Evolutionary conservation across 2,329 filamentous ascomycete species (phyloP), one percentile per base, ranked within the genome.

Genomic region (Pseudopithomyces maydicus): DNA sequence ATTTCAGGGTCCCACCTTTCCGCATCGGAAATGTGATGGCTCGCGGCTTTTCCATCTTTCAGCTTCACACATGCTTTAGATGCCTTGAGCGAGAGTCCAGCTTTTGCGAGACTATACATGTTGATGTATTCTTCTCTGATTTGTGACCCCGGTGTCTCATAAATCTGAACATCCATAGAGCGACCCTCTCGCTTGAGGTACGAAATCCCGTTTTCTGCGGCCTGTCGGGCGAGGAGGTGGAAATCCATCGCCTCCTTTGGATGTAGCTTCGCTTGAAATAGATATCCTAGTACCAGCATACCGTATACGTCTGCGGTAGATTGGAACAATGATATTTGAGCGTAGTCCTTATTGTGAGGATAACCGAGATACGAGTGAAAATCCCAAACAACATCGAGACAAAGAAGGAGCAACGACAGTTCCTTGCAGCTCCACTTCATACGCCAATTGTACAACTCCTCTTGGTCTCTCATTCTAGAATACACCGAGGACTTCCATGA

Each of bases 111-210:
- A 48, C 17, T 32, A 17, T 7, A 14, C 32, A 48, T 15, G 17
- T 36, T 22, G 23, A 48, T n/a, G 29, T 48, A 35, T 12, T 36
- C 45, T 36, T 36, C 32, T 36, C 12, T 48, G 45, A 48, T 23
- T 14, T 48, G 3, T 17, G 29, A 20, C 11, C 29, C 29, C 12
- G 36, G 17, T 7, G 6, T 22, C 17, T 48, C 32, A 17, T 35
- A 36, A 7, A 32, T 23, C 8, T 10, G 3, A 17, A 8, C 7
- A 36, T n/a, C 32, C 10, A 48, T 3, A 15, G 20, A 20, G 12
- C 52, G 41, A 48, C 48, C 49, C 14, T 48, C 39, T 14, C 45
- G 19, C n/a, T 49, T 53, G 14, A 62, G 48, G 45, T 59, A 62
- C 7, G 6, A 19, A 12, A 62, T 57, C 3, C 54, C 56, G 32